A percentile compares a stretch with the other conserved stretches of the same genome.
Evolutionary conservation across 345 rosid species (phyloP).

Genomic region (Hypericum androsaemum): DNA sequence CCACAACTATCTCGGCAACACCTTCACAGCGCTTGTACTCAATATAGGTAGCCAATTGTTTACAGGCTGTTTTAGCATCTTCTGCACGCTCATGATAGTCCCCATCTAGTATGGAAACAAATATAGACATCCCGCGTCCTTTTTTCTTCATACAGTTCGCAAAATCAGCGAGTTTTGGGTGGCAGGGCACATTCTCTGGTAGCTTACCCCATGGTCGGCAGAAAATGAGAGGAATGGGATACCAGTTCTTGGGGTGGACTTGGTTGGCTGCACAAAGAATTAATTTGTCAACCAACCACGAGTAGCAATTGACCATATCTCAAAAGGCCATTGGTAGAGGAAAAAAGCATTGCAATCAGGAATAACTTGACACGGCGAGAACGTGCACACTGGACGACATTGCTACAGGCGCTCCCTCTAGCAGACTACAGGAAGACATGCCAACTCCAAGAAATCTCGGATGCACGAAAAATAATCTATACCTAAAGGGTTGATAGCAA

Average conservation of each 20-base stretch:
- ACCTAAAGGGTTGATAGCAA: no score
- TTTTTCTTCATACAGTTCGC: conserved; percentile 99
- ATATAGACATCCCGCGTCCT: conserved; percentile 98
- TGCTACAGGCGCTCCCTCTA: no score
- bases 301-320: no score
- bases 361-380: no score
- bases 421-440: no score
- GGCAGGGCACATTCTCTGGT: conserved; percentile 98
- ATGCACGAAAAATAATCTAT: no score
- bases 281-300: conserved; percentile 5
- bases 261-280: conserved; percentile 63
- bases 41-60: conserved; percentile 76
- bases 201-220: conserved; percentile 99
- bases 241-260: conserved; percentile 99
- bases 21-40: conserved; percentile 95
- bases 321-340: no score
- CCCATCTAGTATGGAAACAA: conserved; percentile 84
- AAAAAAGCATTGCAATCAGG: no score
- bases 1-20: conserved; percentile 96
- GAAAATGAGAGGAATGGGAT: conserved; percentile 92
- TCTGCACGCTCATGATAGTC: conserved; percentile 92
- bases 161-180: conserved; percentile 95
- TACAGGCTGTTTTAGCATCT: conserved; percentile 89
- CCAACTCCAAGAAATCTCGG: no score
- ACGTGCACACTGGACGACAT: no score